Base-by-base conservation (phyloP, 257 asterid genomes). In the Fraxinus pennsylvanica region DNA sequence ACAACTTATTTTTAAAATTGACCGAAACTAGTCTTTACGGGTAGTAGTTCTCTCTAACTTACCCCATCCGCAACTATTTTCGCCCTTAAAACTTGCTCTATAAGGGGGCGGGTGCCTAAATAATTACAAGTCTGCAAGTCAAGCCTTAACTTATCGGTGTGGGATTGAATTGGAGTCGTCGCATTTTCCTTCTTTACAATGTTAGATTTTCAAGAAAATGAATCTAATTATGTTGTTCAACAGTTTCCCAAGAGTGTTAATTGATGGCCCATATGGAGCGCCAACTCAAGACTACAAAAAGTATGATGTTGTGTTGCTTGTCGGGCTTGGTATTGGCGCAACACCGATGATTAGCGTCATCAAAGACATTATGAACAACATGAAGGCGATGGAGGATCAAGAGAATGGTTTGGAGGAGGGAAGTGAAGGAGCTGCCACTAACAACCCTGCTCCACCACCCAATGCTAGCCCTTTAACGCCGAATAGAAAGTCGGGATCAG, bases 231-330 rank as follows among this genome's bases (percentile, higher is more conserved):
- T 72, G 17, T 47, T 66, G n/a, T 17, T 82, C 32, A 47, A 74
- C 88, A 91, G 97, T 66, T 91, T 89, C 80, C 98, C 97, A 0
- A 86, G 71, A 74, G 96, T 93, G 65, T 78, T 91, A 78, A 91
- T 93, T 7, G 97, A 93, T 57, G 98, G 98, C 41, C 98, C 98
- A 78, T 93, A 93, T 17, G 98, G 97, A 71, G 98, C 98, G 79
- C 96, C 98, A 41, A 93, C 98, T 65, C 98, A 93, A 87, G 98
- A 93, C 86, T 93, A 93, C 93, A 91, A 93, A 85, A 88, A 93
- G n/a, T 93, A 93, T 74, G 98, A 93, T 0, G 96, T 93, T 0
- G 98, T 93, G 13, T 73, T 93, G 29, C 80, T 93, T 35, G 97
- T 93, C 0, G 98, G 98, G 15, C 88, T 93, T 6, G 97, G 98